phyloP scores from a whole-genome alignment of 768 basidiomycete genomes.

The Coprinellus aureogranulatus region DNA sequence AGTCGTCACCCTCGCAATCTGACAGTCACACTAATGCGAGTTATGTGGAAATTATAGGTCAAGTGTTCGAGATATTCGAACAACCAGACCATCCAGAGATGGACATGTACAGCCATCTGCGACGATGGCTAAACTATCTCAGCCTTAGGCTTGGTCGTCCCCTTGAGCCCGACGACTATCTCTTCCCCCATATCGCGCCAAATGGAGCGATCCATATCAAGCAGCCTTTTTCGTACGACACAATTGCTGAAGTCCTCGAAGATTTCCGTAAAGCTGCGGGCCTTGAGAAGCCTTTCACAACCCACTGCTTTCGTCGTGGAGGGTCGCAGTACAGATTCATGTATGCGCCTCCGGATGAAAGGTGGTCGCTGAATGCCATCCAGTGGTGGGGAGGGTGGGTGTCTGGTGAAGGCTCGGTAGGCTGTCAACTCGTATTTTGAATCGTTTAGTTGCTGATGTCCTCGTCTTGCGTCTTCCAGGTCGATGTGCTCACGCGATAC shows the following conservation, averaged over 20 bases:
- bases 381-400: conserved; percentile 47
- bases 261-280: conserved; percentile 24
- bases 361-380: conserved; percentile 33
- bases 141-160: conserved; percentile 14
- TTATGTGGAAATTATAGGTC: conserved; percentile 10
- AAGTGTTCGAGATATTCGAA: conserved; percentile 34
- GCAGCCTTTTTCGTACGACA: conserved; percentile 25
- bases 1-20: conserved; percentile 7
- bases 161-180: conserved; percentile 26
- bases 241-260: conserved; percentile 23
- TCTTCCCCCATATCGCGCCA: conserved; percentile 31
- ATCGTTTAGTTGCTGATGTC: background rate
- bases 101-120: conserved; percentile 27
- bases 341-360: conserved; percentile 29
- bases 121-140: conserved; percentile 21
- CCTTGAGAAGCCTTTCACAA: conserved; percentile 25
- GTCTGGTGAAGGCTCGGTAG: conserved; percentile 32
- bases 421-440: conserved; percentile 10
- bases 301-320: conserved; percentile 35
- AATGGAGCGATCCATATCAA: conserved; percentile 24
- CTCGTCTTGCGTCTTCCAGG: conserved; percentile 12
- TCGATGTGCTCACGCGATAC: conserved; percentile 35
- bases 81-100: conserved; percentile 27
- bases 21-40: background rate
- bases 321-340: conserved; percentile 41